phyloP scores from a whole-genome alignment of 129 eudicot genomes.

The Arctium minus region DNA sequence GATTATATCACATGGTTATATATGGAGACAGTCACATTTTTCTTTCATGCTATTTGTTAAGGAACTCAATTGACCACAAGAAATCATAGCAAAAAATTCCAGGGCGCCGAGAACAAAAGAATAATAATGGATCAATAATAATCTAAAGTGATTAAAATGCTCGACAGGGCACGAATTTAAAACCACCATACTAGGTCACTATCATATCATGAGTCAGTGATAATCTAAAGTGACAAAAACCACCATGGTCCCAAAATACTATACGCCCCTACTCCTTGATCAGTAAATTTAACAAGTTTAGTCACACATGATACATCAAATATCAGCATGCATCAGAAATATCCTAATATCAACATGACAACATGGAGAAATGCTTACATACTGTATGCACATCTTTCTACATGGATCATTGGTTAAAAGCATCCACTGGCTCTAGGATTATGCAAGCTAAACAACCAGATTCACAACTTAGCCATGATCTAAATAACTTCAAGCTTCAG shows the following conservation, averaged over 20 bases:
- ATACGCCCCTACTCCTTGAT: not conserved
- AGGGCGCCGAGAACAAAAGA: not conserved
- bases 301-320: not conserved
- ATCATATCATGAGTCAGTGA: not conserved
- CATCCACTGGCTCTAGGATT: not conserved
- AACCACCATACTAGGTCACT: not conserved
- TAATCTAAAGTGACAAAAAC: not conserved
- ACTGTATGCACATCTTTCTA: not conserved
- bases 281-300: not conserved
- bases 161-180: not conserved
- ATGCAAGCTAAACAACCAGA: conserved; percentile 8
- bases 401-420: not conserved
- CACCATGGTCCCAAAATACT: not conserved
- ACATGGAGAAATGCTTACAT: not conserved
- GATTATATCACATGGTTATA: conserved; percentile 1
- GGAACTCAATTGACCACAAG: not conserved
- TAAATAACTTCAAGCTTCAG: not conserved
- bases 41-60: not conserved
- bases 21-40: not conserved
- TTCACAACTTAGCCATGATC: not conserved
- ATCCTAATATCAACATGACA: not conserved
- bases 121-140: conserved; percentile 1
- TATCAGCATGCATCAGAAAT: too few species aligned
- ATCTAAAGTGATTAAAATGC: conserved; percentile 10
- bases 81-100: not conserved